Evolutionary conservation across 768 basidiomycete genomes (phyloP), one percentile per base, ranked within the genome.

Genomic region (Cubamyces sp.): DNA sequence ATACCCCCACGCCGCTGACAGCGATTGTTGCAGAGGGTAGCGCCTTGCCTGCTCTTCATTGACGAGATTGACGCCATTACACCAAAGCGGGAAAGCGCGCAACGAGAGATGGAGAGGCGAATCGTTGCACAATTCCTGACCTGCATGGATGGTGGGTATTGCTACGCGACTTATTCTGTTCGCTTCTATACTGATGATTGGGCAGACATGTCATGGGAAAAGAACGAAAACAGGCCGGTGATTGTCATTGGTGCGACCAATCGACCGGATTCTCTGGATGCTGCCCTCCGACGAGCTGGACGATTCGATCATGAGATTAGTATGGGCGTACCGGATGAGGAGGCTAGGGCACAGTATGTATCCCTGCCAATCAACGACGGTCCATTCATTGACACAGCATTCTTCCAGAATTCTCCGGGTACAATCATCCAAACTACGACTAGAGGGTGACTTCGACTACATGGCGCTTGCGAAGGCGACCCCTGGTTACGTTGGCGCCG

Each of bases 51-150:
- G 1, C 75, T 99, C 9, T 98, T 98, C 77, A 92, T 99, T 46
- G 96, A 99, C 73, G 97, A 98, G 73, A 97, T 98, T 19, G 96
- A 98, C 70, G 94, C 96, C 7, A 96, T 99, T 64, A 98, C 96
- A 0, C 95, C 95, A 0, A 99, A 98, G 77, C 81, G 97, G 62
- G 97, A 99, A 76, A 98, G 92, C 68, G 96, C 97, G 0, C 97
- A 99, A 70, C 81, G 96, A 59, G 97, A 98, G 76, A 98, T 98
- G 97, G 97, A 98, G 70, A 78, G 96, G 47, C 84, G 97, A 14
- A 98, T 99, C 53, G 96, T 99, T 11, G 96, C 96, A 0, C 97
- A 99, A 73, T 92, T 99, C 66, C 75, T 98, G 57, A 98, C 96
- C 0, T 98, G 96, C 78, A 97, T 99, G 93, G 97, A 99, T 74